Base-by-base conservation (phyloP, 2,329 filamentous ascomycete genomes). In the Neopestalotiopsis sp. region DNA sequence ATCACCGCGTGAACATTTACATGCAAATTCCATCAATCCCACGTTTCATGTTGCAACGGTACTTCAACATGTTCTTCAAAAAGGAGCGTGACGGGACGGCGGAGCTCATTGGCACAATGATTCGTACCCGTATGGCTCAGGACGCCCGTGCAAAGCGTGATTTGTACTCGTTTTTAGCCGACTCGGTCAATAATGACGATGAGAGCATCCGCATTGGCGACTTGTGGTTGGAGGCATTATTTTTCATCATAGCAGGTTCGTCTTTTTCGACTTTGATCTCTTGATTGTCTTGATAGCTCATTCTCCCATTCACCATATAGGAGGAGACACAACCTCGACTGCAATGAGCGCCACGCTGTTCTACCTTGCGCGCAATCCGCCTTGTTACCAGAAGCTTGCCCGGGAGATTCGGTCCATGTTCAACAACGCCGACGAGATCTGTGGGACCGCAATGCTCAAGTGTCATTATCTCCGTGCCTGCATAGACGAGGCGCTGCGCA, bases 401-500 rank as follows among this genome's bases (percentile, higher is more conserved):
- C 20, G 71, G 4, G 79, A 82, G 67, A 74, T 82, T 53, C 75
- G 76, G 17, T 69, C 63, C 10, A 72, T 72, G 0, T 85, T 86
- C 68, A 72, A 71, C 0, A 75, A 76, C 9, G 67, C 69, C 24
- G 72, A 70, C 2, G 72, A 77, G 1, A 81, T 81, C 34, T 65
- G 70, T 38, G 79, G 79, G 4, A 49, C 74, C 2, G 69, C 74
- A 7, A 73, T 86, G 5, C 73, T 76, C 34, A 71, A 68, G 12
- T 83, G 79, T 71, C 68, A 65, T 0, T 87, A 85, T 70, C 76
- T 87, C 1, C 77, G 79, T 5, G 85, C 84, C 4, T 81, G 80
- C 67, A 79, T 87, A 53, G 80, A 86, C 58, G 85, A 87, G 71
- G 76, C 81, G 0, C 76, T 87, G 68, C 80, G 85, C 14, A 75